These are phyloP conservation scores for Phytophthora pluvialis DNA, from an alignment of 352 stramenopile genomes.

Conservation along the genomic window DNA sequence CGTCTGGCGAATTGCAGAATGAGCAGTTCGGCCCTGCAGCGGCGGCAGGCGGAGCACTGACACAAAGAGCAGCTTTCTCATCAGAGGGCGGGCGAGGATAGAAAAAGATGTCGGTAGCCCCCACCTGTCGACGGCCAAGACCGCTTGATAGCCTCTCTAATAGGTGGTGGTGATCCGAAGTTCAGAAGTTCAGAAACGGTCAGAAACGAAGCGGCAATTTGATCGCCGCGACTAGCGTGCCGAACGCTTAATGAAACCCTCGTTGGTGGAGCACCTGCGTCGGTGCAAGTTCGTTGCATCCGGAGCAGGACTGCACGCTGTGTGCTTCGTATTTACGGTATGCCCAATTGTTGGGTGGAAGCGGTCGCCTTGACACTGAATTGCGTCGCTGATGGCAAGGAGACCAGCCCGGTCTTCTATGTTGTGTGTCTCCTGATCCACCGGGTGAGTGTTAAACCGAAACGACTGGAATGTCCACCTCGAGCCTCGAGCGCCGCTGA, in stretches of 20 bases:
- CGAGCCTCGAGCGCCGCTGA: background rate
- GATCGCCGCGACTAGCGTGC: background rate
- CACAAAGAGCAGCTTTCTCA: constrained; percentile 1
- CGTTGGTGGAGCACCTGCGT: too few relatives aligned
- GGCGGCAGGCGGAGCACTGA: background rate
- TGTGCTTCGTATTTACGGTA: too few relatives aligned
- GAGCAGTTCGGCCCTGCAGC: background rate
- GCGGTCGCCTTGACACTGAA: too few relatives aligned
- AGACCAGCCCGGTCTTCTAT: too few relatives aligned
- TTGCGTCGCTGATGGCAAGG: too few relatives aligned
- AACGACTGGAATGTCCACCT: constrained; percentile 4
- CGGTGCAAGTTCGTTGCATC: too few relatives aligned
- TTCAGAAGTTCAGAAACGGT: constrained; percentile 26
- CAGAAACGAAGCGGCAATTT: constrained; percentile 2
- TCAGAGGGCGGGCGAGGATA: constrained; percentile 7
- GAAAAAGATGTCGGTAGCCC: constrained; percentile 14
- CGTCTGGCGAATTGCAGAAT: constrained; percentile 26
- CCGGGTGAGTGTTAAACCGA: constrained; percentile 7
- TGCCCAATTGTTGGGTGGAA: background rate
- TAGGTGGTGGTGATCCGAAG: constrained; percentile 14
- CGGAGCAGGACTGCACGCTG: too few relatives aligned
- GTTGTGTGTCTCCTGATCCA: background rate
- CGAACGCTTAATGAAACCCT: background rate
- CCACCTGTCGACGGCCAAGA: too few relatives aligned
- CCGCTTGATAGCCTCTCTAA: background rate